Evolutionary conservation across 129 eudicot species (phyloP).

Genomic region (Pseudognaphalium luteoalbum): DNA sequence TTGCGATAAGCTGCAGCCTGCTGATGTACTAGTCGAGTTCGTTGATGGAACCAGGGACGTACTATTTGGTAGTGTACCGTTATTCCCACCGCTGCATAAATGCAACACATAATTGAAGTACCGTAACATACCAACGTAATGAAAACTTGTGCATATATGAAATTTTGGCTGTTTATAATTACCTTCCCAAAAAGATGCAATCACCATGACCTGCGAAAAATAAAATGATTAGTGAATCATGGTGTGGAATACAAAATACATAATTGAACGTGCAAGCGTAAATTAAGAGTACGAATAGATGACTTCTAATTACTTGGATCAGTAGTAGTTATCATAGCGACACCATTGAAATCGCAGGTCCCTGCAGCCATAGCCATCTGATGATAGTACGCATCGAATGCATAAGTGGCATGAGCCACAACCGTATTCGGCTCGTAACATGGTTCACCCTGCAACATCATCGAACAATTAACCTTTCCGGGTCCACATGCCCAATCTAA

Average conservation of each 20-base stretch:
- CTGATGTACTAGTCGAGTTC: conserved; percentile 27
- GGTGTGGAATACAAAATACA: not conserved
- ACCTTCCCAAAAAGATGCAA: conserved; percentile 34
- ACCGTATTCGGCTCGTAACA: conserved; percentile 70
- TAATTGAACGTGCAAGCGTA: not conserved
- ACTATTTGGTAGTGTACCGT: conserved; percentile 19
- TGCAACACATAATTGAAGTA: not conserved
- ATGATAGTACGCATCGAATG: conserved; percentile 70
- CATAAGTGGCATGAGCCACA: conserved; percentile 61
- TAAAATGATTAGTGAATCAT: not conserved
- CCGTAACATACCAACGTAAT: not conserved
- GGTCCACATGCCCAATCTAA: conserved; percentile 88
- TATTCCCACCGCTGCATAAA: conserved; percentile 27
- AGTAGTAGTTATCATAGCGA: conserved; percentile 59
- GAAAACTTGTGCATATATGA: not conserved
- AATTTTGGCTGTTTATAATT: not conserved
- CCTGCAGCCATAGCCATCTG: conserved; percentile 60
- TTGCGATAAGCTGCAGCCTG: not conserved
- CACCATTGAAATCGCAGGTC: conserved; percentile 71
- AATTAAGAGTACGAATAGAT: not conserved
- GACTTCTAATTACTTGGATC: conserved; percentile 51
- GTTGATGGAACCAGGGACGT: conserved; percentile 32
- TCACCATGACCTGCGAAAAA: conserved; percentile 32
- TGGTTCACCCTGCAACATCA: conserved; percentile 52
- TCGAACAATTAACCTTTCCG: conserved; percentile 68